These are phyloP conservation scores for Raddia distichophylla DNA, from an alignment of 176 grass and related monocot genomes.

Conservation along the genomic window DNA sequence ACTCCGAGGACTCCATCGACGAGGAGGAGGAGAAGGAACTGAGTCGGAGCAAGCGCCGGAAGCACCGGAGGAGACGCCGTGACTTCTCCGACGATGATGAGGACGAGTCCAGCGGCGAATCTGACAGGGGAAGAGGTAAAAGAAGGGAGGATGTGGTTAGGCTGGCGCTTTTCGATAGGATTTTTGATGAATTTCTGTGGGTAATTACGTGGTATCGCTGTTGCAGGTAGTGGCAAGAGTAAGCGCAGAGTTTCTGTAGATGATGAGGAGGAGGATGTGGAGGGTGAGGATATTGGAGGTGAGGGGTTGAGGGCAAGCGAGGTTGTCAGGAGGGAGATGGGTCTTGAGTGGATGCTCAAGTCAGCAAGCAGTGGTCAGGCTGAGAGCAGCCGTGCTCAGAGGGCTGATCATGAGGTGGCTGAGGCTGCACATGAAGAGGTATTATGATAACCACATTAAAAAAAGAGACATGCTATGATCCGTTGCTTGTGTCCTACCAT, in stretches of 20 bases:
- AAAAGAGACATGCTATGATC: not conserved
- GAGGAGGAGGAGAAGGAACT: constrained; percentile 46
- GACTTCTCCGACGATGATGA: constrained; percentile 49
- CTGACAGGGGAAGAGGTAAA: constrained; percentile 49
- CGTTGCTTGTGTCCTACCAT: not conserved
- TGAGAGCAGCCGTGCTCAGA: constrained; percentile 36
- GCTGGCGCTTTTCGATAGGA: not conserved
- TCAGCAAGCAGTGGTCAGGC: constrained; percentile 40
- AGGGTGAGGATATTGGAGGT: constrained; percentile 36
- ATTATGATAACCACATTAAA: constrained; percentile 1
- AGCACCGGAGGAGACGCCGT: constrained; percentile 12
- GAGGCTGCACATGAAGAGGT: constrained; percentile 63
- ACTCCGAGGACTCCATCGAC: constrained; percentile 32
- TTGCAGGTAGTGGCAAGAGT: constrained; percentile 38
- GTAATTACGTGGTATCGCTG: not conserved
- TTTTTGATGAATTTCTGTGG: not conserved
- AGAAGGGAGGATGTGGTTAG: not conserved
- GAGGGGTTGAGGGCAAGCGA: constrained; percentile 51
- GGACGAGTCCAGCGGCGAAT: constrained; percentile 36
- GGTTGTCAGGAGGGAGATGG: constrained; percentile 80
- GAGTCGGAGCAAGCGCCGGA: constrained; percentile 50
- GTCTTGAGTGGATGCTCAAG: constrained; percentile 96
- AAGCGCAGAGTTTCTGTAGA: constrained; percentile 10
- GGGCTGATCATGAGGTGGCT: constrained; percentile 39
- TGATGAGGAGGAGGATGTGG: constrained; percentile 32